A percentile compares a stretch with the other conserved stretches of the same genome.
phyloP scores from a whole-genome alignment of 164 flowering plant genomes.

The Vitis riparia region DNA sequence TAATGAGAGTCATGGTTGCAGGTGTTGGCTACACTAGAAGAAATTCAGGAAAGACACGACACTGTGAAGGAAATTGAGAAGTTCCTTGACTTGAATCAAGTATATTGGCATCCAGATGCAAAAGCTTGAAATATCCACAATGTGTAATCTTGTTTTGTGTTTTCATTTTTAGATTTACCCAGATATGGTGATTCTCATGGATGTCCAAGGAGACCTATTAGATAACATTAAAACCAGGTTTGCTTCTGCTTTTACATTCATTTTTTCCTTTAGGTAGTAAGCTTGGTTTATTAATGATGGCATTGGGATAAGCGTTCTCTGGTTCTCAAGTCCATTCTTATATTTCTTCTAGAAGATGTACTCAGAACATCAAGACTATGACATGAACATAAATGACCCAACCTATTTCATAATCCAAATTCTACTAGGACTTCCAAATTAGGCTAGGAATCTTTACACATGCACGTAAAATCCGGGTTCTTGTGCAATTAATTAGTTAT shows the following conservation, averaged over 20 bases:
- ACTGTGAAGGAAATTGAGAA: constrained; percentile 81
- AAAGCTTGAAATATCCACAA: neutral
- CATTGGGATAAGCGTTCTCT: neutral
- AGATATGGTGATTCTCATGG: constrained; percentile 80
- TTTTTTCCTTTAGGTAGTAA: constrained; percentile 1
- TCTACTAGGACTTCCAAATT: no score
- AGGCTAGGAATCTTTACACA: no score
- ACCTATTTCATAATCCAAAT: no score
- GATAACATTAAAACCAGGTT: constrained; percentile 39
- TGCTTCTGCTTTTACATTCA: neutral
- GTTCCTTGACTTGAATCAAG: constrained; percentile 85
- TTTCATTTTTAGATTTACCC: constrained; percentile 49
- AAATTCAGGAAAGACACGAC: constrained; percentile 85
- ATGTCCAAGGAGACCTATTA: constrained; percentile 72
- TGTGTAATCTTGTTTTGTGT: constrained; percentile 4
- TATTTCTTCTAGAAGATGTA: no score
- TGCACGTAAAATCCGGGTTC: no score
- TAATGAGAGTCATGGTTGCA: constrained; percentile 20
- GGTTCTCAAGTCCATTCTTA: neutral
- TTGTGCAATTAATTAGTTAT: no score
- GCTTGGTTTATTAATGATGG: constrained; percentile 10
- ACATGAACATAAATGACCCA: no score
- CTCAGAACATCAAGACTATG: no score
- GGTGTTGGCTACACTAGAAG: constrained; percentile 69
- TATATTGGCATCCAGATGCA: constrained; percentile 8